These are phyloP conservation scores for Cryptomeria japonica DNA, from an alignment of 75 land plant species.

Conservation along the genomic window DNA sequence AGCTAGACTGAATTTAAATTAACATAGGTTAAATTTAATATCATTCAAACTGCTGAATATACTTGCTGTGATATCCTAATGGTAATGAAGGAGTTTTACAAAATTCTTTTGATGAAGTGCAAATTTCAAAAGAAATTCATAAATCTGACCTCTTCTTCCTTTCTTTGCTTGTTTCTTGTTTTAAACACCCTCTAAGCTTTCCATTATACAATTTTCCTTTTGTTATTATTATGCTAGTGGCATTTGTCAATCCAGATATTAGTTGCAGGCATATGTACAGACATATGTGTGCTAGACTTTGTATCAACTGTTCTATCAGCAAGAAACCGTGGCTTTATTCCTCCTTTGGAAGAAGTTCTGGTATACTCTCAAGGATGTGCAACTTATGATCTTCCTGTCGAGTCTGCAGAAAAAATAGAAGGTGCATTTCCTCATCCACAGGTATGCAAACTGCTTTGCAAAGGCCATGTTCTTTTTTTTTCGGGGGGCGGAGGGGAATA, in stretches of 20 bases:
- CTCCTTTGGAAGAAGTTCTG: constrained; percentile 75
- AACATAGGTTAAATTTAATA: constrained; percentile 4
- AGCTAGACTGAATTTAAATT: not conserved
- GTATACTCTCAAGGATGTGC: constrained; percentile 81
- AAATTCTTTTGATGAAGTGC: not conserved
- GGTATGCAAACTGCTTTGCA: constrained; percentile 34
- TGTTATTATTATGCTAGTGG: not conserved
- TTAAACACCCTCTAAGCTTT: not conserved
- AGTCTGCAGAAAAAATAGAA: constrained; percentile 50
- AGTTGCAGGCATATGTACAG: constrained; percentile 89
- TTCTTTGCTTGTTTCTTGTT: not conserved
- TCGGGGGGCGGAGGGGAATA: not conserved
- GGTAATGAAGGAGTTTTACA: not conserved
- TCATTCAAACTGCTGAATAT: not conserved
- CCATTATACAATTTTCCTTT: not conserved
- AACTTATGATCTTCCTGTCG: constrained; percentile 72
- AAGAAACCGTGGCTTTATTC: constrained; percentile 61
- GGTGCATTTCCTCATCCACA: constrained; percentile 83
- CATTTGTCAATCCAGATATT: constrained; percentile 46
- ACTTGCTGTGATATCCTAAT: constrained; percentile 5
- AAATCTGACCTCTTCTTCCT: not conserved
- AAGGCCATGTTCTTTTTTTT: not conserved
- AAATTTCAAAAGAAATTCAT: constrained; percentile 12
- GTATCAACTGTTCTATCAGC: constrained; percentile 76
- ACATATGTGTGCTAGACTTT: constrained; percentile 89